Base-by-base conservation (phyloP, 2,329 filamentous ascomycete species). In the Beauveria rudraprayagi region DNA sequence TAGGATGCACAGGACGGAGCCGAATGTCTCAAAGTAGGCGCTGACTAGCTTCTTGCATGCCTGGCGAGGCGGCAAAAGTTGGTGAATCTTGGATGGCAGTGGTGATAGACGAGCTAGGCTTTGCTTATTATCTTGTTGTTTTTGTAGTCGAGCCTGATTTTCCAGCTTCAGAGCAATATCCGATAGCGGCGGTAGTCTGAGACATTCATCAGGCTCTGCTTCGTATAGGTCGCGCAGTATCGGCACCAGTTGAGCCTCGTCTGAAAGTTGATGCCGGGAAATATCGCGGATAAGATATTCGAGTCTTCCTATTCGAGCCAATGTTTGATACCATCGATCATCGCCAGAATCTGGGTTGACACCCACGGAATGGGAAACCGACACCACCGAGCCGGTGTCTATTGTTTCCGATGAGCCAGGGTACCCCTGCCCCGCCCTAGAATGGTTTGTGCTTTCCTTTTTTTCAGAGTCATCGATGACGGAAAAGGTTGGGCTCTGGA, bases 1-100 rank as follows among this genome's bases (percentile, higher is more conserved):
- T 19, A 85, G 50, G 28, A 85, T 74, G 14, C 82, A 75, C 65
- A 80, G 79, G 19, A 82, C 77, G 2, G 77, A 77, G 65, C 83
- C 80, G 41, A 80, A 74, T 2, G 78, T 77, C 58, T 80, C 73
- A 43, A 85, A 68, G 70, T 83, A 83, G 24, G 71, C 66, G 5
- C 75, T 70, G 48, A 83, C 68, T 5, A 83, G 72, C 44, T 72
- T 66, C 57, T 82, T 78, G 1, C 63, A 64, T 61, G 54, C 76
- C 71, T 1, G 73, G 67, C 63, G 61, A 2, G 63, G 60, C 5
- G 64, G 64, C 9, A 65, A n/a, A 16, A 65, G 37, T 24, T 46
- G 37, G 19, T 46, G 43, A 5, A 30, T 22, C 22, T 46, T 24
- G 60, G 26, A 48, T 6, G 17, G 26, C 8, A 34, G 24, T 41